Conservation (phyloP, 768 basidiomycete species). For the Cystofilobasidium bisporidii region DNA sequence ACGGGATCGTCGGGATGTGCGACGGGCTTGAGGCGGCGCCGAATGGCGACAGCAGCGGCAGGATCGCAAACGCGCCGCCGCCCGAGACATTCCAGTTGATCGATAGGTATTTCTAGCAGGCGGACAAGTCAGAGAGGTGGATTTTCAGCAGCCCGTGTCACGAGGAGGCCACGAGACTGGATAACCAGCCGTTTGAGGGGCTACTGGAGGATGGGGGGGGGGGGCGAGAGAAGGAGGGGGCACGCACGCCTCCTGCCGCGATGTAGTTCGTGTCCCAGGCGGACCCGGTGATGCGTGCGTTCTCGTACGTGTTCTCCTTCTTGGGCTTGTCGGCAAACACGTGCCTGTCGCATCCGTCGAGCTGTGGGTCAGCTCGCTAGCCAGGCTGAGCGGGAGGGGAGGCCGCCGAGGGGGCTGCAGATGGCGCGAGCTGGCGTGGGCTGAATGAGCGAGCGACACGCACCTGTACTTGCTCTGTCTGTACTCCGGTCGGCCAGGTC, state of each 20-base stretch:
- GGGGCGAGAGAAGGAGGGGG: background rate
- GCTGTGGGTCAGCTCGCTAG: background rate
- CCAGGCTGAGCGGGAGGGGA: background rate
- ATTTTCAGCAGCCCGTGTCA: no score
- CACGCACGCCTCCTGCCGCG: conserved; percentile 65
- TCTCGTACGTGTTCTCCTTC: conserved; percentile 46
- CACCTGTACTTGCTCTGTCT: conserved; percentile 67
- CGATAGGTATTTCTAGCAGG: conserved; percentile 62
- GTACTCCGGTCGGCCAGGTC: no score
- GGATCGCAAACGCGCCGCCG: conserved; percentile 69
- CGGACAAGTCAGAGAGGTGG: background rate
- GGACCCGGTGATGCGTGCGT: conserved; percentile 50
- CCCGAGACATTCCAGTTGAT: conserved; percentile 70
- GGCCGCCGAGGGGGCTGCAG: background rate
- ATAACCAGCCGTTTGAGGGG: no score
- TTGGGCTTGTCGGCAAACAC: conserved; percentile 83
- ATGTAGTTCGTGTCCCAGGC: conserved; percentile 96
- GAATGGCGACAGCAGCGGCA: conserved; percentile 56
- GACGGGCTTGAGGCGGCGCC: conserved; percentile 51
- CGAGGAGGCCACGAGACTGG: no score
- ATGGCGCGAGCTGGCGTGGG: conserved; percentile 26
- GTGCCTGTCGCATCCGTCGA: conserved; percentile 52
- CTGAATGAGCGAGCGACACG: no score
- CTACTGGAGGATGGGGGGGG: background rate
- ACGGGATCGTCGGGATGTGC: conserved; percentile 44